A percentile compares a stretch with the other conserved stretches of the same genome.
These are phyloP conservation scores for Lachancea quebecensis DNA, from an alignment of 805 yeast genomes.

Conservation along the genomic window DNA sequence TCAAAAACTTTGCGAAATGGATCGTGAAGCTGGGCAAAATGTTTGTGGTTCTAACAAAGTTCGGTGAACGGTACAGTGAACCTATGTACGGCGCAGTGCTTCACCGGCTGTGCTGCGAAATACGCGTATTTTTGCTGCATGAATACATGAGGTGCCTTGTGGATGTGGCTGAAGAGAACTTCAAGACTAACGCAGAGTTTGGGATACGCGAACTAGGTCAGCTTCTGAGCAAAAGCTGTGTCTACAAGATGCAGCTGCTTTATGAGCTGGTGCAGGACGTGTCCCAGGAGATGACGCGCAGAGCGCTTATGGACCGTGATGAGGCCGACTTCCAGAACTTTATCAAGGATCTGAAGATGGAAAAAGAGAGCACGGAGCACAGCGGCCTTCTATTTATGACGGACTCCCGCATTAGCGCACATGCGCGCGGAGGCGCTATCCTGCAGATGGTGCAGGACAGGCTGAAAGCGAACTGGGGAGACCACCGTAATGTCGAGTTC, in stretches of 20 bases:
- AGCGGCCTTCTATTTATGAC: constrained; percentile 35
- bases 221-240: constrained; percentile 33
- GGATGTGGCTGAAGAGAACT: constrained; percentile 46
- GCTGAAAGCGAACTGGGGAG: constrained; percentile 58
- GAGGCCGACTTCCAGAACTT: constrained; percentile 37
- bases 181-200: constrained; percentile 42
- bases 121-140: constrained; percentile 39
- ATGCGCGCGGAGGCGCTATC: constrained; percentile 74
- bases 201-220: constrained; percentile 56
- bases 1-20: constrained; percentile 61
- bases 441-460: constrained; percentile 54
- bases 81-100: constrained; percentile 60
- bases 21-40: constrained; percentile 57
- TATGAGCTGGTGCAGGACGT: constrained; percentile 51
- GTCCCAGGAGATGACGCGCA: constrained; percentile 39
- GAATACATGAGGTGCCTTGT: constrained; percentile 32
- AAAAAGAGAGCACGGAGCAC: constrained; percentile 14
- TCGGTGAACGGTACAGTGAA: constrained; percentile 51
- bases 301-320: constrained; percentile 31
- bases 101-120: constrained; percentile 62
- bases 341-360: constrained; percentile 36
- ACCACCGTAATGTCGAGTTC: constrained; percentile 44
- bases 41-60: constrained; percentile 51
- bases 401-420: constrained; percentile 44
- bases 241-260: constrained; percentile 40